Evolutionary conservation across 768 basidiomycete species (phyloP).

Genomic region (Russula griseocarnosa): DNA sequence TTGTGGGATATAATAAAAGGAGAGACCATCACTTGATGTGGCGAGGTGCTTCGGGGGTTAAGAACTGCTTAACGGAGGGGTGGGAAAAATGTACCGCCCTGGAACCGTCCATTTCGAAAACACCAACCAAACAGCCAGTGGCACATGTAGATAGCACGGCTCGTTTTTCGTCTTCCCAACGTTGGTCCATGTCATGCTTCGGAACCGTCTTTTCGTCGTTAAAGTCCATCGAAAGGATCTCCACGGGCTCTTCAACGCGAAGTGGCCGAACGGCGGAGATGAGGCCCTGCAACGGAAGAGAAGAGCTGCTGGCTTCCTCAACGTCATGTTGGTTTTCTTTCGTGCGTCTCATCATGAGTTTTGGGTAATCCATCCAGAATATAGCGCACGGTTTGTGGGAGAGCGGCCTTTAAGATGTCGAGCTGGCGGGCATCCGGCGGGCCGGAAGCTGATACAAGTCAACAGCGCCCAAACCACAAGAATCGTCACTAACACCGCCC

Average conservation of each 20-base stretch:
- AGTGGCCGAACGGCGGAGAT: neutral
- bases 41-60: neutral
- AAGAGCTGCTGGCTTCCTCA: neutral
- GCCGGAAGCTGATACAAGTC: no score
- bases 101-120: neutral
- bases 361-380: neutral
- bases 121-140: neutral
- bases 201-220: neutral
- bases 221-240: slow-evolving; percentile 1
- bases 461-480: no score
- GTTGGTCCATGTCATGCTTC: neutral
- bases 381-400: neutral
- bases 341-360: neutral
- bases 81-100: neutral
- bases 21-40: neutral
- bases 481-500: no score
- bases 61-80: neutral
- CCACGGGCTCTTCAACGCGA: slow-evolving; percentile 4
- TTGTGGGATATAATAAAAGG: neutral
- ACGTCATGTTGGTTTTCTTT: neutral
- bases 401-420: neutral
- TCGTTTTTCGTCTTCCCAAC: neutral
- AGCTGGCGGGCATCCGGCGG: no score
- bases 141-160: neutral
- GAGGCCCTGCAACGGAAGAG: slow-evolving; percentile 8